A percentile compares a stretch with the other conserved stretches of the same genome.
phyloP scores from a whole-genome alignment of 176 grass and related monocot species.

The Tuctoria greenei region DNA sequence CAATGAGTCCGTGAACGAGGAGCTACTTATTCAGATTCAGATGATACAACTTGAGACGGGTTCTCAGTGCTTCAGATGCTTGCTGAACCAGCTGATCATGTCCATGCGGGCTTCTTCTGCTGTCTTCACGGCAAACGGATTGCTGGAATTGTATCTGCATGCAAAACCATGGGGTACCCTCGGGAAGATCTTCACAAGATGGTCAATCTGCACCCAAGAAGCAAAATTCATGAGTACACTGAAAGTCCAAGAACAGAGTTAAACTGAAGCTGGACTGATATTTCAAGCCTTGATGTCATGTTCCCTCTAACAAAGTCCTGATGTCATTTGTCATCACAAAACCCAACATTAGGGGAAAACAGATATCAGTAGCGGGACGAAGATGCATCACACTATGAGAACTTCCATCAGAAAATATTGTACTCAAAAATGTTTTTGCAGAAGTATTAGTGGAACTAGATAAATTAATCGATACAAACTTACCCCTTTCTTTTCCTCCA shows the following conservation, averaged over 20 bases:
- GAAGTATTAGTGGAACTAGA: background rate
- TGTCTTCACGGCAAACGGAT: constrained; percentile 37
- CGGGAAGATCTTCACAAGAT: constrained; percentile 61
- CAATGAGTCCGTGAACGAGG: background rate
- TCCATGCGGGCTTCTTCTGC: constrained; percentile 49
- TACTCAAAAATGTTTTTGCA: background rate
- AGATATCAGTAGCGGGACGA: background rate
- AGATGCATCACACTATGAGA: background rate
- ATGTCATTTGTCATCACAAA: background rate
- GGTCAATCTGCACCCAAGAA: constrained; percentile 39
- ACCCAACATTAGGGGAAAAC: background rate
- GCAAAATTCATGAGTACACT: background rate
- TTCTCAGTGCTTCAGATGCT: constrained; percentile 35
- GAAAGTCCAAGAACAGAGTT: background rate
- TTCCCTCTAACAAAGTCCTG: too few species aligned
- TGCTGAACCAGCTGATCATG: constrained; percentile 56
- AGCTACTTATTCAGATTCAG: background rate
- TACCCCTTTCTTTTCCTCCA: constrained; percentile 42
- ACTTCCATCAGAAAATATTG: background rate
- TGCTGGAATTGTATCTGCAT: constrained; percentile 39
- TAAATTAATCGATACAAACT: background rate
- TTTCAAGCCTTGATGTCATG: background rate
- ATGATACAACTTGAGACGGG: background rate
- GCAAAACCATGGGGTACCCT: constrained; percentile 44
- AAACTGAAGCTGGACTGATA: background rate